Evolutionary conservation across 78 protist genomes (phyloP), one percentile per base, ranked within the genome.

Genomic region (slime mould (Dictyostelium discoideum)): DNA sequence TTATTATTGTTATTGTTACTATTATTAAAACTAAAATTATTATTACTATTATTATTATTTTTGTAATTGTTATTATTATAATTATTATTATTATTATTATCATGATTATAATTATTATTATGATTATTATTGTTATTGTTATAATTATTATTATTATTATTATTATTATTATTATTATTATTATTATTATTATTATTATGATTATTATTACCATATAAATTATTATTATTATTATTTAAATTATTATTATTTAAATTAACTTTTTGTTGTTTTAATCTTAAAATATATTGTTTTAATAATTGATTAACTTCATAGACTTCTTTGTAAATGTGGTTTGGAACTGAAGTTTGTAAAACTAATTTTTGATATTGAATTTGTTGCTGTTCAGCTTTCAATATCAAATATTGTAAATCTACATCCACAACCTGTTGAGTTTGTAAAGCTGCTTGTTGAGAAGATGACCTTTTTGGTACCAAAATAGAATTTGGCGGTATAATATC

Each of bases 381-480:
- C 32, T 77, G 83, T 77, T 77, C 83, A 7, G 83, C 46, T 39
- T 39, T 77, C 16, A 77, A 77, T 77, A 77, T 40, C 18, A 77
- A 77, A 77, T 77, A 77, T 26, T 77, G 60, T 20, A 77, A 13
- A 77, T 77, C 78, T 22, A 63, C 22, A 50, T 50, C 60, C 14
- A 63, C 20, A 16, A 63, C 73, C 29, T 63, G 73, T 63, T 63
- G 73, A 50, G 60, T 50, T 50, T 50, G 60, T 9, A 63, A 22
- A 9, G 22, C 32, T 22, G 22, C 44, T 40, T 40, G 83, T 37
- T 37, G 39, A 13, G 46, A 40, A 14, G 83, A 77, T 32, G 83
- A 77, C 32, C 50, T 77, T 40, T 77, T 77, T 14, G 83, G 83
- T 22, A 39, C 39, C 4, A 77, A 40, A 11, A 77, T 77, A 37